Evolutionary conservation across 2,329 filamentous ascomycete genomes (phyloP), one percentile per base, ranked within the genome.

Genomic region (Fonsecaea pugnacius): DNA sequence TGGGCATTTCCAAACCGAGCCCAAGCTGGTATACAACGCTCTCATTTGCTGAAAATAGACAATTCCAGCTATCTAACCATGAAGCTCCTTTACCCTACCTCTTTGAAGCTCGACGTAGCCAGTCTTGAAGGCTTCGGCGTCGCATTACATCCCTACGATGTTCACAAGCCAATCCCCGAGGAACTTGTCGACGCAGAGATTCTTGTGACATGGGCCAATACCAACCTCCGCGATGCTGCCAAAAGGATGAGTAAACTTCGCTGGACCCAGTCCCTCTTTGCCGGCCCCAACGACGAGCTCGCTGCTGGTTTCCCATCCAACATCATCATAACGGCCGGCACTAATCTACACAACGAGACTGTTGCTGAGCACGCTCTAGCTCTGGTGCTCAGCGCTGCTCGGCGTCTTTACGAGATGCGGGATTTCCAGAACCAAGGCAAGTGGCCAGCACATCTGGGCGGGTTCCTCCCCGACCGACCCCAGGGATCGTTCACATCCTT

Each of bases 21-120:
- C 35, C 9, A 4, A 27, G 7, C 1, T 24, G 8, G 27, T 46
- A n/a, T 5, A 6, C 8, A 48, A 9, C 9, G 30, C 38, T 50
- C 27, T 18, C 48, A 4, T 32, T 30, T 27, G 21, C 46, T 27
- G 9, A 33, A n/a, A 12, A 4, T 32, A 12, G 24, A 9, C 2
- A 9, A 16, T 32, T 9, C 12, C 1, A 18, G 16, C 16, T 14
- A n/a, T 38, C 27, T 35, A 63, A 43, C 27, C 32, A 67, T 67
- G 85, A 89, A 89, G 78, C 84, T 89, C 69, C 85, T 88, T 67
- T 88, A 88, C 77, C 86, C 86, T 57, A 88, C 84, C 63, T 87
- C 85, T 3, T 80, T 88, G 66, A 78, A 78, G 60, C 81, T 89
- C 73, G 81, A 88, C 77, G 70, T 82, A 64, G 67, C 79, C 66